phyloP scores from a whole-genome alignment of 257 asterid species.

The Lycium barbarum region DNA sequence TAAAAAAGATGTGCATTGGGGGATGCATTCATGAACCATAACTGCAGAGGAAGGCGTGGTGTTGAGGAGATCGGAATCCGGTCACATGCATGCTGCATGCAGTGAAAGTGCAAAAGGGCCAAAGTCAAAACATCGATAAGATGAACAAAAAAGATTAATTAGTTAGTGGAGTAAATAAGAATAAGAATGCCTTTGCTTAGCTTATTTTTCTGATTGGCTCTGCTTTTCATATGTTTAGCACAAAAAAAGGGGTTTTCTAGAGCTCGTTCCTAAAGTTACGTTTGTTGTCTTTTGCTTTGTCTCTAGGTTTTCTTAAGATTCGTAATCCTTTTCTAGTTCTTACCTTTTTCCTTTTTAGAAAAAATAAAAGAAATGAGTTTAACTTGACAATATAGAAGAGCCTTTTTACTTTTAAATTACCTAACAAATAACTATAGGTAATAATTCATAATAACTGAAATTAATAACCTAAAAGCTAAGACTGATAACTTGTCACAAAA shows the following conservation, averaged over 20 bases:
- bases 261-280: not conserved
- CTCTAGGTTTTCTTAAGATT: conserved; percentile 24
- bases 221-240: conserved; percentile 10
- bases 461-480: not conserved
- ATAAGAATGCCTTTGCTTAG: not conserved
- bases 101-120: not conserved
- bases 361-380: not conserved
- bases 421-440: not conserved
- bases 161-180: not conserved
- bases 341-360: too few relatives aligned
- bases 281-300: conserved; percentile 29
- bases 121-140: conserved; percentile 26
- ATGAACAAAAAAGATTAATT: not conserved
- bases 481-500: not conserved
- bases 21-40: not conserved
- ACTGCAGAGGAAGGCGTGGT: not conserved
- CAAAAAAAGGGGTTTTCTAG: not conserved
- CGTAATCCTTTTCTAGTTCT: not conserved
- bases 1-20: not conserved
- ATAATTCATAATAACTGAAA: not conserved
- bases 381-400: not conserved
- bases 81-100: conserved; percentile 21
- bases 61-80: not conserved
- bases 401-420: not conserved
- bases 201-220: not conserved